Base-by-base conservation (phyloP, 495 filamentous ascomycete genomes). In the Filosporella fistucella region DNA sequence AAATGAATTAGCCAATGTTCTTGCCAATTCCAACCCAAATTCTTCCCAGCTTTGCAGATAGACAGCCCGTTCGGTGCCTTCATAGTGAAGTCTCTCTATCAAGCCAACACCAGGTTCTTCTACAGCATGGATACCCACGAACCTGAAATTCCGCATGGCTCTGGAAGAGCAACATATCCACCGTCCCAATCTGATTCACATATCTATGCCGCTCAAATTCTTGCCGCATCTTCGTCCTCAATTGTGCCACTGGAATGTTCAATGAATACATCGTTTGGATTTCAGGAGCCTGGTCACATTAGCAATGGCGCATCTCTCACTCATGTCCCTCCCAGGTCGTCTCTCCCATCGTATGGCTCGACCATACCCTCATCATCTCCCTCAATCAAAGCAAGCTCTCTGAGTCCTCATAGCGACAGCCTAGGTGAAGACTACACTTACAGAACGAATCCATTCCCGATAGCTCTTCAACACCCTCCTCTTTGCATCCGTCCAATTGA, bases 191-290 rank as follows among this genome's bases (percentile, higher is more conserved):
- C 70, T 97, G 90, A 62, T 84, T 85, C 38, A 96, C 91, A 62
- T 85, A 95, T 74, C 93, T 76, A 72, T 96, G 85, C 68, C 89
- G 78, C 71, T 98, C 93, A 68, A 98, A 98, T 63, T 98, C 91
- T 69, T 97, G 90, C 59, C 93, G 81, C 61, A 97, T 84, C 75
- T 91, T 95, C 36, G 91, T 91, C 48, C 93, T 88, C 63, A 97
- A 83, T 45, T 77, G 75, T 33, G 93, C 86, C 14, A 96, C 83
- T 43, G 93, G 91, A 58, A 91, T 78, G 63, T 84, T 86, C 60
- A 98, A 73, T 32, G 84, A 84, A 77, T 98, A 98, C 87, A 95
- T 95, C 46, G 81, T 83, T 64, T 96, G 91, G 60, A 97, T 88
- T 64, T 96, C 91, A 26, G 93, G 91, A 42, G 89, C 90, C 93